phyloP scores from a whole-genome alignment of 345 rosid species.

The Eutrema yunnanense region DNA sequence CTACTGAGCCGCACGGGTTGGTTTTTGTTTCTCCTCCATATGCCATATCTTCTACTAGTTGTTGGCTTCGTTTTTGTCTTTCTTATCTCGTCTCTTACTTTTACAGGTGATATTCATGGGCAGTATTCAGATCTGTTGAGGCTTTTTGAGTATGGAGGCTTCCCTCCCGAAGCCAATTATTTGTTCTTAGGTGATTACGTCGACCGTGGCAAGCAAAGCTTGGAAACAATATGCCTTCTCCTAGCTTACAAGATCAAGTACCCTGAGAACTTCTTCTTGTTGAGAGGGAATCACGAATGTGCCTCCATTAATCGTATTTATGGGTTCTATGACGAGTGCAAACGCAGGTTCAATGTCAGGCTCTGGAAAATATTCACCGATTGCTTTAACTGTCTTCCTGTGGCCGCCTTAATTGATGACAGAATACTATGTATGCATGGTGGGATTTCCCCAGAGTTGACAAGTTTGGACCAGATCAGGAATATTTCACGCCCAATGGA shows the following conservation, averaged over 20 bases:
- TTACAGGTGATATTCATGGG: slow-evolving; percentile 89
- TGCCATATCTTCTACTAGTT: not conserved
- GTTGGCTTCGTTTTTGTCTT: not conserved
- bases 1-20: not conserved
- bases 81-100: not conserved
- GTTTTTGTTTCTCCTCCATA: not conserved
- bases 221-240: slow-evolving; percentile 89
- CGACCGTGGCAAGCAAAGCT: slow-evolving; percentile 97
- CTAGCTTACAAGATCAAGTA: slow-evolving; percentile 86
- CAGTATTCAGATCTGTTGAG: slow-evolving; percentile 82
- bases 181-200: slow-evolving; percentile 88
- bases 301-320: slow-evolving; percentile 86
- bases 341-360: slow-evolving; percentile 75
- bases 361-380: slow-evolving; percentile 80
- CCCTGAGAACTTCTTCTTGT: slow-evolving; percentile 81
- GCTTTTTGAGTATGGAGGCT: slow-evolving; percentile 88
- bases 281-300: slow-evolving; percentile 87
- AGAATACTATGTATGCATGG: slow-evolving; percentile 96
- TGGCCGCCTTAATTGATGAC: slow-evolving; percentile 82
- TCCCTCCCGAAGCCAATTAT: slow-evolving; percentile 82
- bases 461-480: slow-evolving; percentile 67
- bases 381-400: slow-evolving; percentile 89
- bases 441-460: slow-evolving; percentile 85
- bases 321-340: slow-evolving; percentile 94
- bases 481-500: slow-evolving; percentile 69